Evolutionary conservation across 768 basidiomycete genomes (phyloP).

Genomic region (Fistulinella prunicolor): DNA sequence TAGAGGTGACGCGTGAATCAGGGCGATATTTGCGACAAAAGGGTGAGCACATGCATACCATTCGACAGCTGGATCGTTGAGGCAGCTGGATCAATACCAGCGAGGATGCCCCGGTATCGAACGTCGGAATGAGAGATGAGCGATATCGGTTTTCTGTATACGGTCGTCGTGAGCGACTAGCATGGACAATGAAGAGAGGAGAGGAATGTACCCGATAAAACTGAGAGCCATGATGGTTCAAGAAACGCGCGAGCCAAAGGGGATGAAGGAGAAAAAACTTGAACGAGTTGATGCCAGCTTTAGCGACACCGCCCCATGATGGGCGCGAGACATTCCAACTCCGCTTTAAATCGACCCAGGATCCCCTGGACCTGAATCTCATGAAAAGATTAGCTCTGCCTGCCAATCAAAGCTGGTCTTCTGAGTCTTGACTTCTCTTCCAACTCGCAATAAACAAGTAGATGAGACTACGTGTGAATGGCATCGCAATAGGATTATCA

Average conservation of each 20-base stretch:
- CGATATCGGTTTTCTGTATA: constrained; percentile 77
- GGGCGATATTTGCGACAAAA: not conserved
- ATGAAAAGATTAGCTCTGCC: too few species aligned
- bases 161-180: constrained; percentile 14
- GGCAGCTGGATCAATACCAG: constrained; percentile 80
- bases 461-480: too few species aligned
- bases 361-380: too few species aligned
- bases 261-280: constrained; percentile 18
- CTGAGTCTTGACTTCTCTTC: not conserved
- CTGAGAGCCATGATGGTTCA: constrained; percentile 57
- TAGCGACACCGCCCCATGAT: constrained; percentile 11
- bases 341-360: constrained; percentile 21
- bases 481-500: not conserved
- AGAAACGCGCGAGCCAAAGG: constrained; percentile 4
- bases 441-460: too few species aligned
- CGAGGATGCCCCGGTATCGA: constrained; percentile 83
- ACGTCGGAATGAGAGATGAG: constrained; percentile 91
- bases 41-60: constrained; percentile 54
- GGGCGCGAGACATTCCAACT: constrained; percentile 19
- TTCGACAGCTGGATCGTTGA: constrained; percentile 88
- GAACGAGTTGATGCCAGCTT: constrained; percentile 11
- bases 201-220: constrained; percentile 63
- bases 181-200: not conserved
- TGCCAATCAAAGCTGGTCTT: too few species aligned
- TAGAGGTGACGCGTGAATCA: constrained; percentile 10